Base-by-base conservation (phyloP, 2,329 filamentous ascomycete species). In the Pseudogymnoascus sp. region DNA sequence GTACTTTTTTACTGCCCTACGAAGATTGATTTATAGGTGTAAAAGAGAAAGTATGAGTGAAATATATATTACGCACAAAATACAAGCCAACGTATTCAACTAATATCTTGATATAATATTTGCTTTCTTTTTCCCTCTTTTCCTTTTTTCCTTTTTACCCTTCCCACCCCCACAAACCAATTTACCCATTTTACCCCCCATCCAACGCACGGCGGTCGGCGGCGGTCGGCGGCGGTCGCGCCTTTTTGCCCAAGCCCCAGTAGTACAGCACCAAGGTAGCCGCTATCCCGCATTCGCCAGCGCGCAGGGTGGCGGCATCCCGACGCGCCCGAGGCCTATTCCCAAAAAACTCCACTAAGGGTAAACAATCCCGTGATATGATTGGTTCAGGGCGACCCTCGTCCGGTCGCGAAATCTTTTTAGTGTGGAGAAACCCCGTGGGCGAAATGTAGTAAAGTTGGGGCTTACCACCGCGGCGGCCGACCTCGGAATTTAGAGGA, bases 401-500 rank as follows among this genome's bases (percentile, higher is more conserved):
- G 23, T 26, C 44, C 28, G 44, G 44, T 33, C 47, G 47, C 47
- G 47, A 53, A 53, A 53, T 53, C 47, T 53, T 53, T 53, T 53
- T 53, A 28, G 47, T 53, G 33, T 53, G 47, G 47, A 53, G 47
- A 26, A 26, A 31, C 15, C 47, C 47, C 47, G 15, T 31, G 26
- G 47, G 26, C 15, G 23, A 31, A 6, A 23, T n/a, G 7, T 13
- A n/a, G 19, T 35, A 50, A 53, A 5, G 4, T 53, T 53, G 47
- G 47, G 47, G 47, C 47, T 17, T 17, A 50, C 44, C 44, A 53
- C 47, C 26, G 26, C 47, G 26, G 47, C 47, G 26, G 47, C 47
- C 47, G 47, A 53, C 47, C 47, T 53, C 47, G 47, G 47, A 53
- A 53, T 53, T 53, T 53, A n/a, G 44, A 50, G 44, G 15, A 47